phyloP scores from a whole-genome alignment of 345 rosid species.

The Ricinus communis region DNA sequence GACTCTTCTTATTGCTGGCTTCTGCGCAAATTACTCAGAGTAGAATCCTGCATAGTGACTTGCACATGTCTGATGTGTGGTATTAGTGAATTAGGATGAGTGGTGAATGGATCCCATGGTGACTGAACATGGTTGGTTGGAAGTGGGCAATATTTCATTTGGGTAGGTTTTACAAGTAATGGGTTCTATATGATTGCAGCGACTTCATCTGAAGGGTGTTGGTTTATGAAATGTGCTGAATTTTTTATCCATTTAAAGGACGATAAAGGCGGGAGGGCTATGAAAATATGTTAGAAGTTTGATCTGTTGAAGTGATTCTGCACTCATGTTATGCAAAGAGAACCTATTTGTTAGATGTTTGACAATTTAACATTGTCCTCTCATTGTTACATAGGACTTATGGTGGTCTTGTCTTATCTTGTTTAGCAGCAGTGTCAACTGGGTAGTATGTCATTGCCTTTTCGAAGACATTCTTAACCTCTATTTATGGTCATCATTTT shows the following conservation, averaged over 20 bases:
- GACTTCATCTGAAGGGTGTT: background rate
- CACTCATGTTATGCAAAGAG: background rate
- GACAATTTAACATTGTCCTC: background rate
- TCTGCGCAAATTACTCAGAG: constrained; percentile 18
- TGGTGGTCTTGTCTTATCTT: background rate
- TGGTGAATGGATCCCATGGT: constrained; percentile 6
- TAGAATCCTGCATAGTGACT: constrained; percentile 18
- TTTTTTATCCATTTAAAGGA: background rate
- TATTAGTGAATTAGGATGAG: constrained; percentile 16
- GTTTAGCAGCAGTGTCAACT: constrained; percentile 12
- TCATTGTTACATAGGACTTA: constrained; percentile 8
- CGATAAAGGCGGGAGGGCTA: background rate
- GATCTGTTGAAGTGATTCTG: background rate
- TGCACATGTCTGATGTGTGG: constrained; percentile 7
- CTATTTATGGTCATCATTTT: background rate
- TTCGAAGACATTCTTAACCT: background rate
- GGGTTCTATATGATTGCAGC: background rate
- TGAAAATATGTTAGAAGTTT: background rate
- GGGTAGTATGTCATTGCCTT: constrained; percentile 21
- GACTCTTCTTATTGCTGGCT: constrained; percentile 15
- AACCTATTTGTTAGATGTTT: background rate
- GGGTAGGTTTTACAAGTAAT: constrained; percentile 13
- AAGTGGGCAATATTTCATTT: constrained; percentile 1
- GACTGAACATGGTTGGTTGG: constrained; percentile 13
- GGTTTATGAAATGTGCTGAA: background rate